A percentile compares a stretch with the other conserved stretches of the same genome.
These are phyloP conservation scores for Debaryomyces sp. DNA, from an alignment of 1,139 yeast species.

Conservation along the genomic window DNA sequence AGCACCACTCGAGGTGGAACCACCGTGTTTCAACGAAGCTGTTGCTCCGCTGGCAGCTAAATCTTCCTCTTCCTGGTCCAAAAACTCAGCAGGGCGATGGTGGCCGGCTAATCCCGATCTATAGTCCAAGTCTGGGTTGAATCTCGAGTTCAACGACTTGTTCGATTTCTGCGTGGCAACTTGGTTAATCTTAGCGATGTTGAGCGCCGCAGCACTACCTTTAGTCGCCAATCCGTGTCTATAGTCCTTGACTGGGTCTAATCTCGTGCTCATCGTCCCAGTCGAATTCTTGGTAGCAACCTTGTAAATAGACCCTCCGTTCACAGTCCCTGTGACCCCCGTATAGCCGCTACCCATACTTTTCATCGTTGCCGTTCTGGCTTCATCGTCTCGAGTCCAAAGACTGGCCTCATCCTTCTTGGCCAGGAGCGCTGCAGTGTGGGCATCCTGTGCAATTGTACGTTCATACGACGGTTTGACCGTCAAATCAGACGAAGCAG, in stretches of 20 bases:
- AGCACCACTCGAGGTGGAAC: slow-evolving; percentile 26
- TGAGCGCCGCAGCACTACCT: slow-evolving; percentile 31
- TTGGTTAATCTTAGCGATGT: slow-evolving; percentile 44
- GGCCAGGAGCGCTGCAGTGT: slow-evolving; percentile 65
- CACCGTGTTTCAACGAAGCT: slow-evolving; percentile 37
- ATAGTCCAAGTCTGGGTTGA: slow-evolving; percentile 48
- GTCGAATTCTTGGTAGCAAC: slow-evolving; percentile 49
- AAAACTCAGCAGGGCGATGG: slow-evolving; percentile 27
- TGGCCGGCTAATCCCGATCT: slow-evolving; percentile 40
- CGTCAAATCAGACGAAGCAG: slow-evolving; percentile 65
- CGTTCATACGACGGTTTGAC: slow-evolving; percentile 66
- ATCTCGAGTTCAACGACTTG: slow-evolving; percentile 43
- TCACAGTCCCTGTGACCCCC: slow-evolving; percentile 39
- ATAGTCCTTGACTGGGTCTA: slow-evolving; percentile 45
- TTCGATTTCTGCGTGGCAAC: slow-evolving; percentile 49
- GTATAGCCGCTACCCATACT: slow-evolving; percentile 21
- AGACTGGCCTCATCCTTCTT: slow-evolving; percentile 41
- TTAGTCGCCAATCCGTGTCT: slow-evolving; percentile 50
- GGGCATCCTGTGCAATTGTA: slow-evolving; percentile 65
- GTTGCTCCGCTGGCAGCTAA: slow-evolving; percentile 46
- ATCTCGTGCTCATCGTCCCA: slow-evolving; percentile 49
- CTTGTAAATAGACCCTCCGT: slow-evolving; percentile 39
- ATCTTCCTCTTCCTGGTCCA: slow-evolving; percentile 32
- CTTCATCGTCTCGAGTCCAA: slow-evolving; percentile 48
- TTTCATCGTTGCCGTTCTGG: slow-evolving; percentile 37